phyloP scores from a whole-genome alignment of 495 filamentous ascomycete genomes.

The Aspergillus bertholletiae region DNA sequence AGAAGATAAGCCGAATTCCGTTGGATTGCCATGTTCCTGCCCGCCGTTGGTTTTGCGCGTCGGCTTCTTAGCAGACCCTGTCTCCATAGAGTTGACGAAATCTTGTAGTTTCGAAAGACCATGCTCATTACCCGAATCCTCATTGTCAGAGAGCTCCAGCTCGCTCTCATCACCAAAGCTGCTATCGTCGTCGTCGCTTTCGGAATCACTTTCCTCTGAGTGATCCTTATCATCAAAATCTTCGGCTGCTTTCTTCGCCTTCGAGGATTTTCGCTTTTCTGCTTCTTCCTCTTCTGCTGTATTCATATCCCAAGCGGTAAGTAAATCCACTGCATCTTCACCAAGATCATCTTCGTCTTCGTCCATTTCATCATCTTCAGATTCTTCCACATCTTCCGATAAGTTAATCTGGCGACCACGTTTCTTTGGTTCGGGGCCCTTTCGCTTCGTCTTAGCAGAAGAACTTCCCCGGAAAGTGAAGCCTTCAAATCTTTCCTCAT shows the following conservation, averaged over 20 bases:
- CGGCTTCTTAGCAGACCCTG: slow-evolving; percentile 27
- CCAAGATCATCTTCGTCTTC: slow-evolving; percentile 67
- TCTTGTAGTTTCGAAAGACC: slow-evolving; percentile 62
- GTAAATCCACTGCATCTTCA: slow-evolving; percentile 81
- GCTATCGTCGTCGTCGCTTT: slow-evolving; percentile 46
- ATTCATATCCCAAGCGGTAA: slow-evolving; percentile 74
- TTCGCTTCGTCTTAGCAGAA: slow-evolving; percentile 43
- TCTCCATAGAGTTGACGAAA: slow-evolving; percentile 66
- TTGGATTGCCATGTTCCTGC: slow-evolving; percentile 52
- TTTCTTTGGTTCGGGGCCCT: slow-evolving; percentile 25
- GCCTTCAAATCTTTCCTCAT: slow-evolving; percentile 76
- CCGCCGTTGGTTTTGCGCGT: slow-evolving; percentile 24
- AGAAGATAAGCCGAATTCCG: slow-evolving; percentile 55
- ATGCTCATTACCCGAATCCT: slow-evolving; percentile 54
- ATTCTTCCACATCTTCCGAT: slow-evolving; percentile 53
- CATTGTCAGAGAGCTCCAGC: slow-evolving; percentile 55
- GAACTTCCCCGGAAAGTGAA: slow-evolving; percentile 70
- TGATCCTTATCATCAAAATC: slow-evolving; percentile 38
- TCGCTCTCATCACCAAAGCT: slow-evolving; percentile 44
- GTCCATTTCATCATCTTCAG: slow-evolving; percentile 39
- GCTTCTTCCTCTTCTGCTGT: slow-evolving; percentile 46
- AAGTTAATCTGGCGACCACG: slow-evolving; percentile 46
- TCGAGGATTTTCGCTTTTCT: slow-evolving; percentile 26
- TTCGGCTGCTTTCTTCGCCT: slow-evolving; percentile 25
- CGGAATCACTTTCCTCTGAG: slow-evolving; percentile 43